These are phyloP conservation scores for Ascochyta fabae DNA, from an alignment of 2,329 filamentous ascomycete genomes.

Conservation along the genomic window DNA sequence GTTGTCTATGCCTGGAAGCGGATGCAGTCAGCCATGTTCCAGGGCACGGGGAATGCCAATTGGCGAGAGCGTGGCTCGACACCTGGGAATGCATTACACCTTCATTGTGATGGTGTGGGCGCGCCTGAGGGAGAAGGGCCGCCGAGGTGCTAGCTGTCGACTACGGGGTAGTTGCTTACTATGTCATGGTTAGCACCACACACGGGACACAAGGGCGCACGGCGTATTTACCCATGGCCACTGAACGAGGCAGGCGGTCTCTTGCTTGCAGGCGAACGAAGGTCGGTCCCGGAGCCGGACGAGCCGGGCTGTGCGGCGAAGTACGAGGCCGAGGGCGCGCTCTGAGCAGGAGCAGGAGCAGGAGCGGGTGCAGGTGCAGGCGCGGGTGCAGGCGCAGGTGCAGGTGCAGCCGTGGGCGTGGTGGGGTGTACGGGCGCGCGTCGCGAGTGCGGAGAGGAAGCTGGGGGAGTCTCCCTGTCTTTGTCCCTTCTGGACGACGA, in stretches of 20 bases:
- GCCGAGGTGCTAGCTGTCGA: conserved; percentile 2
- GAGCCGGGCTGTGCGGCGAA: conserved; percentile 40
- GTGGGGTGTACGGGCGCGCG: conserved; percentile 36
- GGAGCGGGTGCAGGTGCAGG: no score
- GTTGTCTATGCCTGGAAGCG: conserved; percentile 53
- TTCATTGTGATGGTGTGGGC: background rate
- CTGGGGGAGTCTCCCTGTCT: conserved; percentile 18
- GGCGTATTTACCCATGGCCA: conserved; percentile 46
- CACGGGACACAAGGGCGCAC: conserved; percentile 9
- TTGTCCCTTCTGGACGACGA: conserved; percentile 22
- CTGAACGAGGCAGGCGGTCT: conserved; percentile 57
- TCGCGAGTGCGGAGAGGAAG: conserved; percentile 32
- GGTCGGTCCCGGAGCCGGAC: conserved; percentile 32
- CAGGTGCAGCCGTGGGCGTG: conserved; percentile 29
- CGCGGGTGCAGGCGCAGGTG: background rate
- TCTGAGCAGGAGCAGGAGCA: conserved; percentile 5
- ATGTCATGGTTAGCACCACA: conserved; percentile 9
- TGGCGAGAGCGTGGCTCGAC: background rate
- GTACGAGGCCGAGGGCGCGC: conserved; percentile 35
- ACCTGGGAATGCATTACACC: background rate
- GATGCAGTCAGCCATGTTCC: conserved; percentile 7
- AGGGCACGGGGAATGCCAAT: conserved; percentile 1
- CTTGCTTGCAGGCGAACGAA: conserved; percentile 42
- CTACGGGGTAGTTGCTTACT: conserved; percentile 12
- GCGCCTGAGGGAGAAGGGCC: background rate